These are phyloP conservation scores for Vaccinium corymbosum DNA, from an alignment of 148 eudicot genomes.

Conservation along the genomic window DNA sequence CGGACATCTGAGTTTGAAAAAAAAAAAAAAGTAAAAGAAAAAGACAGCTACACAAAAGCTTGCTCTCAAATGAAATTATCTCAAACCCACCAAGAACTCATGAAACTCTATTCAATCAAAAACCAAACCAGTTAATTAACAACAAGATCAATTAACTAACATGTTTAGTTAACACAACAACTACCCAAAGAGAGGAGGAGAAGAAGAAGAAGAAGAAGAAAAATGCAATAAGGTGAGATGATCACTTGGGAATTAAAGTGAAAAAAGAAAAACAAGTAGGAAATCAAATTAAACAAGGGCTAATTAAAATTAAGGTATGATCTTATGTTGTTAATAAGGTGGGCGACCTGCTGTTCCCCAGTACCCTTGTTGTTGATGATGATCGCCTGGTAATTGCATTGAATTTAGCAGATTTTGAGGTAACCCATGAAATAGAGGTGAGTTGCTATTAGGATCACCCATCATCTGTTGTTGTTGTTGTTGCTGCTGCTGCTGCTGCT, in stretches of 20 bases:
- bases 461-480: slow-evolving; percentile 23
- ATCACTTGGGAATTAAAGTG: background rate
- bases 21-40: background rate
- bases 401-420: slow-evolving; percentile 36
- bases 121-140: background rate
- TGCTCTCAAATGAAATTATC: background rate
- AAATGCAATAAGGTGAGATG: slow-evolving; percentile 7
- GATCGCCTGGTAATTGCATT: slow-evolving; percentile 30
- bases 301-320: background rate
- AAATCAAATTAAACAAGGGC: background rate
- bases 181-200: background rate
- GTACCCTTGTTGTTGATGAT: slow-evolving; percentile 19
- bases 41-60: background rate
- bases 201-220: background rate
- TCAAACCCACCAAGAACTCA: slow-evolving; percentile 25
- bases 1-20: too few relatives aligned
- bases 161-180: slow-evolving; percentile 19
- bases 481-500: slow-evolving; percentile 16
- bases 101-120: slow-evolving; percentile 22
- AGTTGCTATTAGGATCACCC: slow-evolving; percentile 29
- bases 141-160: slow-evolving; percentile 15
- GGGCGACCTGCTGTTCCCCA: slow-evolving; percentile 44
- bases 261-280: background rate
- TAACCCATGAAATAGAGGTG: slow-evolving; percentile 34
- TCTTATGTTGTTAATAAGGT: slow-evolving; percentile 21